phyloP scores from a whole-genome alignment of 306 rosid species.

The Begonia masoniana region DNA sequence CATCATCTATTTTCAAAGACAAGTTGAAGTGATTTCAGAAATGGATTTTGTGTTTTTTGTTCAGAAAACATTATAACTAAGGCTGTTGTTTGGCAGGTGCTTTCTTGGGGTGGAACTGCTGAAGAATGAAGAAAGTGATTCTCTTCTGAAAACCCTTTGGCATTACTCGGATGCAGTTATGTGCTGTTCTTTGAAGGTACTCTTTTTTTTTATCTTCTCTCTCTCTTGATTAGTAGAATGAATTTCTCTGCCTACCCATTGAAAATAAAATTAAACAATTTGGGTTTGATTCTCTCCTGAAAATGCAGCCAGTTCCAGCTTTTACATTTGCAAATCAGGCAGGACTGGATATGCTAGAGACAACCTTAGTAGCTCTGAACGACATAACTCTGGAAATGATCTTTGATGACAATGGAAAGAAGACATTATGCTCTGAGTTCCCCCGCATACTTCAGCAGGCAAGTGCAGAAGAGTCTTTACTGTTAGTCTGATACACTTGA shows the following conservation, averaged over 20 bases:
- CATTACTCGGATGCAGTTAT: conserved; percentile 76
- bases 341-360: conserved; percentile 96
- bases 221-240: neutral
- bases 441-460: conserved; percentile 97
- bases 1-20: too few species aligned
- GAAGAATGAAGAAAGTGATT: conserved; percentile 59
- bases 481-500: neutral
- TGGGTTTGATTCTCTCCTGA: neutral
- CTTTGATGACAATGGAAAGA: conserved; percentile 75
- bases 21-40: too few species aligned
- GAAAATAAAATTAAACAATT: neutral
- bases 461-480: neutral
- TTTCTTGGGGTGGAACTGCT: conserved; percentile 69
- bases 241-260: neutral
- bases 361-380: conserved; percentile 86
- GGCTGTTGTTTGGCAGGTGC: conserved; percentile 28
- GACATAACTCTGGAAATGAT: conserved; percentile 90
- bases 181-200: conserved; percentile 69
- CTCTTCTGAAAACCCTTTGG: conserved; percentile 87
- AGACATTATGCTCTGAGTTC: conserved; percentile 77
- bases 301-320: conserved; percentile 66
- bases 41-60: too few species aligned
- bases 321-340: conserved; percentile 95
- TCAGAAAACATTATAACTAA: too few species aligned
- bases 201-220: neutral